Base-by-base conservation (phyloP, 495 filamentous ascomycete species). In the Daldinia caldariorum region DNA sequence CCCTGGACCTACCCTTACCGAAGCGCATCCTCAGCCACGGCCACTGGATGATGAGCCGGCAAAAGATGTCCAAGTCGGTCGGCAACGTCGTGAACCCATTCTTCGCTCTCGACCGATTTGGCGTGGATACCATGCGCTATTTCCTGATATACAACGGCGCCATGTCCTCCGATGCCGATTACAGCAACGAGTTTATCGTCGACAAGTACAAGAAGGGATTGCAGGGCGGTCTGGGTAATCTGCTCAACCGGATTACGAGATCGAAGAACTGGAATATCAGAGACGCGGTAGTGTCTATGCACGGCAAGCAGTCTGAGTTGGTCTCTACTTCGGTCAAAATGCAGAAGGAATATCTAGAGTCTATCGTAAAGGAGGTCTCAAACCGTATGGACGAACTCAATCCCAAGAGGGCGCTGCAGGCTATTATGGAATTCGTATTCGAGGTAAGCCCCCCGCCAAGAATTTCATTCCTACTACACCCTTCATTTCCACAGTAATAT, bases 31-130 rank as follows among this genome's bases (percentile, higher is more conserved):
- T 98, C 0, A 91, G 92, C 18, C 95, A 98, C 74, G 93, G 90
- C 0, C 96, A 99, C 76, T 99, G 95, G 95, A 95, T 94, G 1
- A 88, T 99, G 77, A 91, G 91, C 58, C 84, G 83, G 45, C 84
- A 87, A 68, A 99, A 98, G 77, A 99, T 99, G 95, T 92, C 94
- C 34, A 99, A 99, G 78, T 94, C 91, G 7, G 88, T 89, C 5
- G 96, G 96, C 55, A 98, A 97, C 77, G 94, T 94, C 22, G 95
- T 99, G 18, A 97, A 97, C 73, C 95, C 95, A 0, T 93, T 97
- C 76, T 93, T 93, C 71, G 95, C 95, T 4, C 87, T 98, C 58
- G 89, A 97, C 34, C 87, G 94, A 14, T 98, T 93, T 77, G 94
- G 92, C 13, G 84, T 91, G 2, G 95, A 99, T 80, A 82, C 87